phyloP scores from a whole-genome alignment of 768 basidiomycete species.

The Calocybe gangraenosa region DNA sequence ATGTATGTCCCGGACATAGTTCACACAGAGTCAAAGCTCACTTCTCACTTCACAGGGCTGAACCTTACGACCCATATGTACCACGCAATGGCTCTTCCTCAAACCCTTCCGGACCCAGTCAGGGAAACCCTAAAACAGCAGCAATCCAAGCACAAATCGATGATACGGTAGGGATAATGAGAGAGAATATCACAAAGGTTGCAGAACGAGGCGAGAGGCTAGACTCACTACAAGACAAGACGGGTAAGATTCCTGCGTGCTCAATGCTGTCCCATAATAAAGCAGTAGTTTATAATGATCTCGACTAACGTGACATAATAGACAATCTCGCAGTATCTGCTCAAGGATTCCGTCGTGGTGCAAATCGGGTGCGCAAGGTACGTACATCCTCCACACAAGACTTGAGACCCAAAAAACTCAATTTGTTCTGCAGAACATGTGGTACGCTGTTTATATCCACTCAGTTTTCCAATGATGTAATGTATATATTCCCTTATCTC shows the following conservation, averaged over 20 bases:
- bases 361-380: conserved; percentile 96
- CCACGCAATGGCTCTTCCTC: conserved; percentile 76
- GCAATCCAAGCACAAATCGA: conserved; percentile 98
- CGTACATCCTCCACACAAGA: conserved; percentile 22
- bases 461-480: conserved; percentile 9
- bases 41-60: conserved; percentile 59
- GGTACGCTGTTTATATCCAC: conserved; percentile 47
- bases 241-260: conserved; percentile 57
- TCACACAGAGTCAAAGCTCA: conserved; percentile 7
- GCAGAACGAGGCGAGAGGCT: conserved; percentile 93
- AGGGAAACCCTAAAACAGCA: conserved; percentile 80
- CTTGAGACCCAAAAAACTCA: conserved; percentile 4
- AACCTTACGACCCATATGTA: conserved; percentile 98
- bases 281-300: not conserved
- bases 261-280: not conserved
- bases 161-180: conserved; percentile 96
- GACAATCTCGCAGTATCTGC: conserved; percentile 97
- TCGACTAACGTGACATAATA: conserved; percentile 25
- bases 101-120: conserved; percentile 42
- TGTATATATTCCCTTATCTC: conserved; percentile 5
- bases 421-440: conserved; percentile 66
- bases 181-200: conserved; percentile 95
- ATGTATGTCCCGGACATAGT: conserved; percentile 28
- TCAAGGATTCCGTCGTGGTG: conserved; percentile 97
- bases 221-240: conserved; percentile 96